A percentile compares a stretch with the other conserved stretches of the same genome.
Conservation (phyloP, 2,329 filamentous ascomycete genomes). For the Colletotrichum chrysophilum region DNA sequence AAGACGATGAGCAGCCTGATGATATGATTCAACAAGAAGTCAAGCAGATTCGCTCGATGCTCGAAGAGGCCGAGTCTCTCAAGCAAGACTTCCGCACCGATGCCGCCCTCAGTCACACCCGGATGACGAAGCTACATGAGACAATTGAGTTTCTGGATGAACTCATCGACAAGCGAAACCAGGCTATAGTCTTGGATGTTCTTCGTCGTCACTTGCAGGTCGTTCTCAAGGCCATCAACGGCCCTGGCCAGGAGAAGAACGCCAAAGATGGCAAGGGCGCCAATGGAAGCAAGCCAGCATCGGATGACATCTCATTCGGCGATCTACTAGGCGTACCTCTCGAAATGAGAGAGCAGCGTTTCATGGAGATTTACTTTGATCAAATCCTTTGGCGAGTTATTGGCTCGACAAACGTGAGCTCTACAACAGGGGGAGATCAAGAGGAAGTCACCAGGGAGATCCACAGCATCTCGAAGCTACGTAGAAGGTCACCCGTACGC, state of each 20-base stretch:
- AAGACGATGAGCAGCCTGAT: slow-evolving; percentile 21
- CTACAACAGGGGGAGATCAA: neutral
- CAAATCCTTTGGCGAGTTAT: neutral
- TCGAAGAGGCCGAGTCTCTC: neutral
- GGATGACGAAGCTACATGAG: neutral
- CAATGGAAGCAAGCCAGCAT: too few species aligned
- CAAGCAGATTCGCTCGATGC: neutral
- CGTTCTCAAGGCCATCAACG: slow-evolving; percentile 51
- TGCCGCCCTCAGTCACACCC: neutral
- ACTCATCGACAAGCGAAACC: too few species aligned
- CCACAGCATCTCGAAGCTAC: too few species aligned
- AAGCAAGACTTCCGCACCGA: too few species aligned
- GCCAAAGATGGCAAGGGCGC: neutral
- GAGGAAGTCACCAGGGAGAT: neutral
- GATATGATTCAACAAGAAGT: neutral
- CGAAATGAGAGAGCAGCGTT: slow-evolving; percentile 4
- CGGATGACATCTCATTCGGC: neutral
- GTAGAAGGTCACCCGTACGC: too few species aligned
- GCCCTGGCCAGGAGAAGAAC: neutral
- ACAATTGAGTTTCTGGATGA: slow-evolving; percentile 1
- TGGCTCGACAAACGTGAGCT: too few species aligned
- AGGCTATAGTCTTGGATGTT: slow-evolving; percentile 32
- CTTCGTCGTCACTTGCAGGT: slow-evolving; percentile 55
- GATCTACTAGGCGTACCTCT: neutral
- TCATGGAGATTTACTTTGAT: slow-evolving; percentile 11